Evolutionary conservation across 495 filamentous ascomycete species (phyloP).

Genomic region (Staphylotrichum tortipilum): DNA sequence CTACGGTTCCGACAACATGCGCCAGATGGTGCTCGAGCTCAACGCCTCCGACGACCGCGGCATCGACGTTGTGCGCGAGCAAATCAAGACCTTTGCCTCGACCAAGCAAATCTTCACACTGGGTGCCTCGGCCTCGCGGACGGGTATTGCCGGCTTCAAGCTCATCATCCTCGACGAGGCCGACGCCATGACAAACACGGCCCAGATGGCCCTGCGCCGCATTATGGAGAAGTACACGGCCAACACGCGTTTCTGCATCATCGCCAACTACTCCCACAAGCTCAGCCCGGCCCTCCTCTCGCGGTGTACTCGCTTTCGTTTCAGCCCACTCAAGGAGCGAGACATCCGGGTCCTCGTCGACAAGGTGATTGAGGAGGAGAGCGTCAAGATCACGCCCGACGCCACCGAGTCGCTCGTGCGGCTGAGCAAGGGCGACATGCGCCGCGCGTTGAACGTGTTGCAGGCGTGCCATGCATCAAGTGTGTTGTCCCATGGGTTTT

Average conservation of each 20-base stretch:
- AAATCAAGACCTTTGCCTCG: constrained; percentile 98
- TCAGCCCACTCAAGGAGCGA: constrained; percentile 79
- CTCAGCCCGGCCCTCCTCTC: constrained; percentile 90
- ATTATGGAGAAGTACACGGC: constrained; percentile 99
- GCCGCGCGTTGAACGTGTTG: constrained; percentile 86
- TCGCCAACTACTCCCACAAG: constrained; percentile 99
- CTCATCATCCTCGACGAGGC: constrained; percentile 97
- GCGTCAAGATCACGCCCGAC: constrained; percentile 69
- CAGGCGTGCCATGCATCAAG: constrained; percentile 95
- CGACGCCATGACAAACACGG: constrained; percentile 93
- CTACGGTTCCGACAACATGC: constrained; percentile 85
- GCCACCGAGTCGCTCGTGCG: constrained; percentile 73
- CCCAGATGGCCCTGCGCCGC: constrained; percentile 90
- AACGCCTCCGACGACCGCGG: constrained; percentile 96
- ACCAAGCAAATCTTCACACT: constrained; percentile 51
- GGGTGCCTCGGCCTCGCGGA: constrained; percentile 27
- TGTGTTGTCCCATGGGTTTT: constrained; percentile 30
- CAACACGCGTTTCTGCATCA: constrained; percentile 96
- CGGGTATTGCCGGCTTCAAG: constrained; percentile 69
- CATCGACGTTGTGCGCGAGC: constrained; percentile 96
- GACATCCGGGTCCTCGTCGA: constrained; percentile 82
- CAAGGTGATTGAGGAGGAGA: constrained; percentile 80
- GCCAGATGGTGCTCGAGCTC: constrained; percentile 95
- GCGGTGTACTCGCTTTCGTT: constrained; percentile 89
- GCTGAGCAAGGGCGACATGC: constrained; percentile 93